Evolutionary conservation across 345 rosid species (phyloP).

Genomic region (Aethionema arabicum): DNA sequence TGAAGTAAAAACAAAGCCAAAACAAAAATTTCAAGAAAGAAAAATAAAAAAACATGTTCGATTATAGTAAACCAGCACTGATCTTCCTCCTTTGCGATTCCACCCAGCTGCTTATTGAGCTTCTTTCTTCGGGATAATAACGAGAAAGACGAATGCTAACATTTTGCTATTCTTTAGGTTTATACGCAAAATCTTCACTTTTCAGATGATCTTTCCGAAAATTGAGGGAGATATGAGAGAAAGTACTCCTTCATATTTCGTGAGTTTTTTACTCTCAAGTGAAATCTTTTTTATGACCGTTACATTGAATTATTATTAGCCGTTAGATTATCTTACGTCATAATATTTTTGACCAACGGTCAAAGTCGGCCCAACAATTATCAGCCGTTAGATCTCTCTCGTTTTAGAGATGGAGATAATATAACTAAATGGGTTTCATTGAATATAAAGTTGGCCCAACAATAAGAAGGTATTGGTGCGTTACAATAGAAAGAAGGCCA

Average conservation of each 20-base stretch:
- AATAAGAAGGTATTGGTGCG: too few relatives aligned
- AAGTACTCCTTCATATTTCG: neutral
- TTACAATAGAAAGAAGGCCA: too few relatives aligned
- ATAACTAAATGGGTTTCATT: too few relatives aligned
- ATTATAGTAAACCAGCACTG: neutral
- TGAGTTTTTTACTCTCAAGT: neutral
- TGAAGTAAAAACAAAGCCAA: too few relatives aligned
- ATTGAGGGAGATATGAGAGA: slow-evolving; percentile 11
- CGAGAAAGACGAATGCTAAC: neutral
- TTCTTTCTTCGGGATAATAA: neutral
- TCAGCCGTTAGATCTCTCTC: too few relatives aligned
- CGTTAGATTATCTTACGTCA: slow-evolving; percentile 5
- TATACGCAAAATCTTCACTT: neutral
- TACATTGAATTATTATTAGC: neutral
- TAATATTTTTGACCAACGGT: neutral
- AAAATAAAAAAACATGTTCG: neutral
- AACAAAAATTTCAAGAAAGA: neutral
- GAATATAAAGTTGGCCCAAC: too few relatives aligned
- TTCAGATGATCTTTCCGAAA: slow-evolving; percentile 6
- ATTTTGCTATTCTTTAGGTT: neutral
- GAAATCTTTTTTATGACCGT: slow-evolving; percentile 4
- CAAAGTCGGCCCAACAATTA: too few relatives aligned
- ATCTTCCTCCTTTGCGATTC: slow-evolving; percentile 5
- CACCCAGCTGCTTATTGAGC: neutral
- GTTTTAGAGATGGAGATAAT: too few relatives aligned